Percentiles rank a stretch among this genome's conserved stretches.
These are phyloP conservation scores for Mycena filopes DNA, from an alignment of 768 basidiomycete genomes.

Conservation along the genomic window DNA sequence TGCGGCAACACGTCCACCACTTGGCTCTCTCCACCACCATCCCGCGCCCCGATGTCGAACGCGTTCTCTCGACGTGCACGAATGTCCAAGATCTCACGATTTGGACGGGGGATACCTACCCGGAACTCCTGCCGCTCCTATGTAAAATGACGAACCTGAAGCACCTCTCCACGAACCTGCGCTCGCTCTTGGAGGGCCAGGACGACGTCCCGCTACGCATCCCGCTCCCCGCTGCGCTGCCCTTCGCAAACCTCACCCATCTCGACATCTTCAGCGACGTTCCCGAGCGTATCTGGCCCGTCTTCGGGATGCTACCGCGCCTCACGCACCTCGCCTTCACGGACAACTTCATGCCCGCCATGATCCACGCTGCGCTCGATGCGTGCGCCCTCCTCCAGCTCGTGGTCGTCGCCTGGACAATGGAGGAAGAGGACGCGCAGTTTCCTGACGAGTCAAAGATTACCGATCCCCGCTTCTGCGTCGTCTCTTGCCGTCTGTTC, in stretches of 20 bases:
- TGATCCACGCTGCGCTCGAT: not conserved
- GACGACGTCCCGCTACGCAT: not conserved
- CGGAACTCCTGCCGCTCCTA: conserved; percentile 8
- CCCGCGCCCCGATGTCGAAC: not conserved
- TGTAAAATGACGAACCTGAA: conserved; percentile 10
- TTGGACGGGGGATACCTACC: conserved; percentile 25
- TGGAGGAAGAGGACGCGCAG: not conserved
- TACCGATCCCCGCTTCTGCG: conserved; percentile 22
- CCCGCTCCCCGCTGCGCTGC: not conserved
- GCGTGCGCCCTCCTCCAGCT: conserved; percentile 8
- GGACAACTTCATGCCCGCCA: not conserved
- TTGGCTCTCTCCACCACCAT: conserved; percentile 8
- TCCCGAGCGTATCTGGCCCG: conserved; percentile 2
- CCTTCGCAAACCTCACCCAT: conserved; percentile 22
- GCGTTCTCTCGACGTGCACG: conserved; percentile 22
- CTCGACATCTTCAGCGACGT: conserved; percentile 22
- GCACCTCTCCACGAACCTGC: conserved; percentile 21
- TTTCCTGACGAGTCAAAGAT: not conserved
- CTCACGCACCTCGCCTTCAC: conserved; percentile 23
- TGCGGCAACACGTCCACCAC: conserved; percentile 16
- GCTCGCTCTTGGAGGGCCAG: conserved; percentile 16
- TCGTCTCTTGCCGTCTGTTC: not conserved
- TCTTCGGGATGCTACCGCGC: conserved; percentile 17
- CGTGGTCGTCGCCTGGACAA: conserved; percentile 20
- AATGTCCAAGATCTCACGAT: conserved; percentile 8